Evolutionary conservation across 305 asterid genomes (phyloP), one percentile per base, ranked within the genome.

Genomic region (Vinca major): DNA sequence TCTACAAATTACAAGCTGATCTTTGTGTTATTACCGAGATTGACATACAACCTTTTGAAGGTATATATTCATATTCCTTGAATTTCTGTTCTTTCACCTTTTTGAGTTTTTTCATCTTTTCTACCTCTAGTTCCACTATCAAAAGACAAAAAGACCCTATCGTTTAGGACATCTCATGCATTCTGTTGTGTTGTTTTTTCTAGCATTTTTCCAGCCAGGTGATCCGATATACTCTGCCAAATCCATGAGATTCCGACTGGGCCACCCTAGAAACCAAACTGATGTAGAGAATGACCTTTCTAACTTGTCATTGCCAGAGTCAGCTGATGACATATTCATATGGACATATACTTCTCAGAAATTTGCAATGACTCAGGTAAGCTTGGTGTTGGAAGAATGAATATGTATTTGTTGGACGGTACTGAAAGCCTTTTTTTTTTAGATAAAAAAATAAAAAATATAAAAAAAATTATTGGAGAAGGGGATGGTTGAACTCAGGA

Each of bases 271-370:
- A 82, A 75, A 79, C 20, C 72, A 66, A 5, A 66, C 10, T 3
- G 90, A 75, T 58, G 65, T 78, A 1, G 84, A 82, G 54, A 61
- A 50, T 39, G 83, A 72, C 53, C 74, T 78, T 78, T 72, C 49
- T 21, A 26, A 56, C 47, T 63, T 81, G 72, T 85, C 90, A 40
- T 60, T 75, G 73, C 78, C 81, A 41, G 80, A 80, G 68, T 78
- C 84, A 53, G 88, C 86, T 72, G 91, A 91, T 64, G 95, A 91
- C 82, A 86, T 72, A 80, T 87, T 93, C 73, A 70, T 63, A 39
- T 93, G 99, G 99, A 85, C 91, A 16, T 91, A 87, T 74, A 79
- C 86, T 62, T 91, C 99, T 44, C 86, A 80, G 53, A 84, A 79
- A 71, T 91, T 83, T 74, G 78, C 87, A 2, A 88, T 93, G 96